Conservation (phyloP, 208 protist genomes). For the Acanthamoeba sp. region DNA sequence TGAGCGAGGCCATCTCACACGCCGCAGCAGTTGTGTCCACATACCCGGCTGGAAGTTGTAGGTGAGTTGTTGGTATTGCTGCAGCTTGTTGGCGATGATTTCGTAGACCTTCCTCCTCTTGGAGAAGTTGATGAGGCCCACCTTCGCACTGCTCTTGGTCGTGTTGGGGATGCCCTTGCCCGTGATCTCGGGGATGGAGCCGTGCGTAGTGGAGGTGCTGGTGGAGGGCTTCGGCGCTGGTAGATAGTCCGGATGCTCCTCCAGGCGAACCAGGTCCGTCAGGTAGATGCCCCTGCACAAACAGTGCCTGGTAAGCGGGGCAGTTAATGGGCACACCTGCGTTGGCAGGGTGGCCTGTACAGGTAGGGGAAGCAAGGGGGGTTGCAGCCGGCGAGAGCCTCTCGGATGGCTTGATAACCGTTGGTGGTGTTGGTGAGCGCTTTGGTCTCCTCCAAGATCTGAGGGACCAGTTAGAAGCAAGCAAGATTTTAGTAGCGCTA, state of each 20-base stretch:
- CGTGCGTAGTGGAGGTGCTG: slow-evolving; percentile 83
- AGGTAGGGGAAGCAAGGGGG: slow-evolving; percentile 84
- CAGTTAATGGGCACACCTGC: not conserved
- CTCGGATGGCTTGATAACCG: not conserved
- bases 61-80: slow-evolving; percentile 67
- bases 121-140: slow-evolving; percentile 77
- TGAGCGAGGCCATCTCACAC: not conserved
- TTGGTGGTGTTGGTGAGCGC: not conserved
- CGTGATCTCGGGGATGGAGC: slow-evolving; percentile 86
- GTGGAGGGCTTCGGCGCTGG: slow-evolving; percentile 29
- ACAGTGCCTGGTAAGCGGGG: no score
- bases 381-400: not conserved
- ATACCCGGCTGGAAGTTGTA: slow-evolving; percentile 36
- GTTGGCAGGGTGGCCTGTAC: not conserved
- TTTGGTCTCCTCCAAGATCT: not conserved
- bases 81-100: slow-evolving; percentile 71
- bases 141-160: not conserved
- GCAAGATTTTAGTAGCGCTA: not conserved
- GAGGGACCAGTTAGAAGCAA: not conserved
- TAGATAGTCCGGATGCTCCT: slow-evolving; percentile 66
- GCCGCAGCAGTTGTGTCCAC: not conserved
- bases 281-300: slow-evolving; percentile 49
- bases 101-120: slow-evolving; percentile 72
- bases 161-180: slow-evolving; percentile 69
- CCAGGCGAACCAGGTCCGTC: slow-evolving; percentile 25